Base-by-base conservation (phyloP, 768 basidiomycete species). In the Leccinum truebloodii region DNA sequence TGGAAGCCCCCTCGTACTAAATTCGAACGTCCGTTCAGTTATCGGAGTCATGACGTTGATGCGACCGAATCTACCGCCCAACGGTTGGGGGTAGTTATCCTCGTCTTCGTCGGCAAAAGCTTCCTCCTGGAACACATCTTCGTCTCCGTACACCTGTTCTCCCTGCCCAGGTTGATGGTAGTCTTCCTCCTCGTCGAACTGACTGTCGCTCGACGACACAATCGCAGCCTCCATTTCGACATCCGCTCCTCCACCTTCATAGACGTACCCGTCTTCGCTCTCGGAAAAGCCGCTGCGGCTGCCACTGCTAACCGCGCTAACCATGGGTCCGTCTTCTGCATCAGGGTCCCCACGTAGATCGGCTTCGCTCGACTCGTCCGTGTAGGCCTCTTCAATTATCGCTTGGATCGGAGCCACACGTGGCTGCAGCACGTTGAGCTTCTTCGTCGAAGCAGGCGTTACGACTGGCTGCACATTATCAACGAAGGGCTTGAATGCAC, bases 41-140 rank as follows among this genome's bases (percentile, higher is more conserved):
- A 98, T 98, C 3, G 97, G 96, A 9, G 96, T 98, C 94, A 99
- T 95, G 58, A 95, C 88, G 69, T 90, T 87, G 76, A 98, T 91
- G 59, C 83, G 80, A 37, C 89, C 90, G 69, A 92, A 90, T 28
- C 91, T 84, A 18, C 90, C 87, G 16, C 88, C 89, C 54, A 88
- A 78, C 30, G 89, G 88, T 18, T 72, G 72, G 37, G 66, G 69
- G 54, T 74, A 70, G 44, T 68, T 69, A 4, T 69, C 66, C 20
- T 75, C 79, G 1, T 75, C 71, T 18, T 67, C 71, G 13, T 69
- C 73, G n/a, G 57, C 63, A 35, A 71, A 71, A 2, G 28, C 65
- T 1, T 78, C 77, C 44, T 66, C 68, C 52, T 28, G 67, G 61
- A 67, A 63, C 18, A 70, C 72, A 6, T 73, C 65, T 30, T 72